Base-by-base conservation (phyloP, 78 protist species). In the Polysphondylium violaceum region DNA sequence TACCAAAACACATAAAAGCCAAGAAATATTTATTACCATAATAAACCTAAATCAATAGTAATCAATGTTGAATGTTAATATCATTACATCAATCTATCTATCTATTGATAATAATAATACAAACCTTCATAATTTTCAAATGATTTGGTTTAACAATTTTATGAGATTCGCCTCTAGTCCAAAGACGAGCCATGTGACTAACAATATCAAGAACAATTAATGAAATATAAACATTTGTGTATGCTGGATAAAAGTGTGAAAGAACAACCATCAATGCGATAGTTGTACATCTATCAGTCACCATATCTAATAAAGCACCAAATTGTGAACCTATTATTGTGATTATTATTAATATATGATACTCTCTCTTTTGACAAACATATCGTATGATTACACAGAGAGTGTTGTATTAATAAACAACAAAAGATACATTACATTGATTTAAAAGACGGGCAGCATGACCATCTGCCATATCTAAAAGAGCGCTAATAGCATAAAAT, bases 281-380 rank as follows among this genome's bases (percentile, higher is more conserved):
- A 25, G 98, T 96, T 23, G 95, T 65, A 55, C 93, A 86, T 38
- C 98, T 64, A 47, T 96, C 98, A 29, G 97, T 95, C 43, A 96
- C 59, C 98, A 96, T 96, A 92, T 96, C 98, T 23, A 96, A 88
- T 40, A 94, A 50, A 17, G 98, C 97, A 8, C 98, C 98, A 47
- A 96, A 89, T 71, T 71, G 79, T 67, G 93, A 87, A 72, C 93
- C 93, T 87, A 38, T 50, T 7, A 47, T 47, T 47, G 11, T 47
- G 7, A 11, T 47, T 47, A 47, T 47, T 12, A 11, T 47, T 47
- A 47, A 11, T 47, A 47, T 47, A 47, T 47, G 11, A 47, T 47
- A 47, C 11, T 58, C 9, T 17, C 7, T 12, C 6, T n/a, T 17
- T n/a, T n/a, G 21, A 58, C 14, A 21, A 58, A 58, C 7, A 58